Conservation (phyloP, 805 yeast genomes). For the Limtongozyma cylindracea region DNA sequence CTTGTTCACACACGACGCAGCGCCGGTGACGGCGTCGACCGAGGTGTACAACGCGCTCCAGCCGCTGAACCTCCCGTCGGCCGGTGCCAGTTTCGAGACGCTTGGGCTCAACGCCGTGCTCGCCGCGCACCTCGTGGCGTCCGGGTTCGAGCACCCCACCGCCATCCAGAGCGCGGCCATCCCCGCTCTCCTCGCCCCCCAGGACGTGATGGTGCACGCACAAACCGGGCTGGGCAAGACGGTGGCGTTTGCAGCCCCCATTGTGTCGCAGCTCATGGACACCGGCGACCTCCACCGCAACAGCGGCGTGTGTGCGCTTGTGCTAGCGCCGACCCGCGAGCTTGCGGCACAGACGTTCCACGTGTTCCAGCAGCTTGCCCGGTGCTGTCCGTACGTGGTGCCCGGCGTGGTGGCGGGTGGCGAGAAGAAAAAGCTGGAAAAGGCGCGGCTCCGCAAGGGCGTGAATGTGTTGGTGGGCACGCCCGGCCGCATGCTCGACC, state of each 20-base stretch:
- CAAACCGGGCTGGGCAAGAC: conserved; percentile 99
- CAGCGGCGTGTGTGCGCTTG: conserved; percentile 72
- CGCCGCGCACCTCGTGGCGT: conserved; percentile 23
- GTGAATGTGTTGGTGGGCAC: conserved; percentile 92
- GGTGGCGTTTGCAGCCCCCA: conserved; percentile 64
- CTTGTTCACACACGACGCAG: conserved; percentile 27
- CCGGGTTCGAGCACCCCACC: conserved; percentile 49
- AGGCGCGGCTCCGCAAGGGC: conserved; percentile 88
- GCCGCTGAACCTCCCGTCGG: conserved; percentile 77
- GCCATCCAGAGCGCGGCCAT: conserved; percentile 64
- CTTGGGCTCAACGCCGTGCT: conserved; percentile 38
- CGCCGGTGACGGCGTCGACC: conserved; percentile 32
- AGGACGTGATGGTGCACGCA: conserved; percentile 76
- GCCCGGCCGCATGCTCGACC: conserved; percentile 91
- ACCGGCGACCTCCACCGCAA: conserved; percentile 14
- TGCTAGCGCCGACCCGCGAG: conserved; percentile 87
- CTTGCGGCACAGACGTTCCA: conserved; percentile 74
- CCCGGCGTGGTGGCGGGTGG: conserved; percentile 97
- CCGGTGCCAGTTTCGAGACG: conserved; percentile 43
- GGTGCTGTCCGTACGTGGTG: conserved; percentile 69
- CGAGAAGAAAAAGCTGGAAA: conserved; percentile 90
- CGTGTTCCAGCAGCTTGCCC: conserved; percentile 46
- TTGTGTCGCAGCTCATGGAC: conserved; percentile 27
- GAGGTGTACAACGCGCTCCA: conserved; percentile 11
- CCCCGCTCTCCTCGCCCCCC: conserved; percentile 23